Evolutionary conservation across 768 basidiomycete species (phyloP).

Genomic region (Russula lepida): DNA sequence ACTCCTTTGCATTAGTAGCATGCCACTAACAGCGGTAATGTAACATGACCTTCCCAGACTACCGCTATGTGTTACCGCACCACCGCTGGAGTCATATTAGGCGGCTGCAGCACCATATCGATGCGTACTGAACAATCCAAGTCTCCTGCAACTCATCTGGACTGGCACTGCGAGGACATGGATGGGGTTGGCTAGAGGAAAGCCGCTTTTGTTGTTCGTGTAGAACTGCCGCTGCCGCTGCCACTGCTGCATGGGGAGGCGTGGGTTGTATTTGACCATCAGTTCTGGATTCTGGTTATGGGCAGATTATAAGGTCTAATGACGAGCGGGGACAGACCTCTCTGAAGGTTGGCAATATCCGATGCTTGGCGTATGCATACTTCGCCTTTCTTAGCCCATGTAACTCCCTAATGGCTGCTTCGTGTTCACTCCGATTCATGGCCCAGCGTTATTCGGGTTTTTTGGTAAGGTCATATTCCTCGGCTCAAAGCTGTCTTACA

Average conservation of each 20-base stretch:
- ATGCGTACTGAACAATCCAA: too few species aligned
- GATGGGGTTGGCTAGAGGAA: too few species aligned
- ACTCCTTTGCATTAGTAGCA: not conserved
- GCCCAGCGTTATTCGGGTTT: too few species aligned
- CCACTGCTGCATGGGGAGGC: constrained; percentile 5
- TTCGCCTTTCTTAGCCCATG: too few species aligned
- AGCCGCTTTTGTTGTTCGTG: constrained; percentile 21
- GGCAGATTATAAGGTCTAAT: constrained; percentile 28
- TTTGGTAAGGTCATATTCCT: too few species aligned
- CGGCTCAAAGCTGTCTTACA: too few species aligned
- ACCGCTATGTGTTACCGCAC: constrained; percentile 87
- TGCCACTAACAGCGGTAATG: constrained; percentile 48
- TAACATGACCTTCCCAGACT: constrained; percentile 63
- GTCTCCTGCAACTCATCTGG: constrained; percentile 75
- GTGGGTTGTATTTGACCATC: constrained; percentile 1
- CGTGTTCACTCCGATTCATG: too few species aligned
- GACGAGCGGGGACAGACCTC: too few species aligned
- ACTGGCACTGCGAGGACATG: too few species aligned
- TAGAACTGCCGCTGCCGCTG: constrained; percentile 14
- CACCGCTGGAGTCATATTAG: constrained; percentile 84
- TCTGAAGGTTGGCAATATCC: too few species aligned
- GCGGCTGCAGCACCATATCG: constrained; percentile 65
- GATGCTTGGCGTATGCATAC: too few species aligned
- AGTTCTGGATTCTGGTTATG: constrained; percentile 13
- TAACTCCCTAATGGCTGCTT: too few species aligned